These are phyloP conservation scores for Alnus glutinosa DNA, from an alignment of 306 rosid genomes.

Conservation along the genomic window DNA sequence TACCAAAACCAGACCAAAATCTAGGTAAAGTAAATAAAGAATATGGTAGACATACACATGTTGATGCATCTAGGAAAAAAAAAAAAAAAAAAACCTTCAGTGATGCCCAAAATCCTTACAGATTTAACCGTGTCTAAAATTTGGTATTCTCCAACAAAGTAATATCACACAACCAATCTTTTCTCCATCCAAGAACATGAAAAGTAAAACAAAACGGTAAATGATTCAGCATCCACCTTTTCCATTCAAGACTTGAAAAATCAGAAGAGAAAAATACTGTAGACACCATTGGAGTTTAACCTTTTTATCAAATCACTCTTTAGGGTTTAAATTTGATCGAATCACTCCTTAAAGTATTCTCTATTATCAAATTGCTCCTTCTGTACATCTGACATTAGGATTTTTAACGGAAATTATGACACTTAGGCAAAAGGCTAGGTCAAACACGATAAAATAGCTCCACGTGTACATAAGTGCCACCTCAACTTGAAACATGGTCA, in stretches of 20 bases:
- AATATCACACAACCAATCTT: background rate
- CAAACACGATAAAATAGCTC: too few species aligned
- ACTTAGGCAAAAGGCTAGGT: too few species aligned
- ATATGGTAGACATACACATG: background rate
- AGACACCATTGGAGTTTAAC: too few species aligned
- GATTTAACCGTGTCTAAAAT: background rate
- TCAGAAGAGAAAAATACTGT: too few species aligned
- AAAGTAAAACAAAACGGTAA: background rate
- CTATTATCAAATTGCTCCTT: too few species aligned
- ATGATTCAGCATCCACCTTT: background rate
- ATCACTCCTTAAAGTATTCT: too few species aligned
- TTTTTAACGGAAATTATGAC: too few species aligned
- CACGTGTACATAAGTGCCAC: too few species aligned
- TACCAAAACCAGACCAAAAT: conserved; percentile 4
- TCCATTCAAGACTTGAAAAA: background rate
- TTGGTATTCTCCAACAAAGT: background rate
- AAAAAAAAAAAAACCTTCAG: background rate
- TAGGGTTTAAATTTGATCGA: too few species aligned
- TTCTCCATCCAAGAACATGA: background rate
- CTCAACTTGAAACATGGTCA: too few species aligned
- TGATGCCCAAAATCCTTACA: background rate
- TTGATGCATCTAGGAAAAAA: background rate
- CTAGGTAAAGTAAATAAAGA: conserved; percentile 2
- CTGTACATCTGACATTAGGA: too few species aligned
- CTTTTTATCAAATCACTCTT: too few species aligned